Conservation (phyloP, 176 grass and related monocot species). For the Triticum urartu region DNA sequence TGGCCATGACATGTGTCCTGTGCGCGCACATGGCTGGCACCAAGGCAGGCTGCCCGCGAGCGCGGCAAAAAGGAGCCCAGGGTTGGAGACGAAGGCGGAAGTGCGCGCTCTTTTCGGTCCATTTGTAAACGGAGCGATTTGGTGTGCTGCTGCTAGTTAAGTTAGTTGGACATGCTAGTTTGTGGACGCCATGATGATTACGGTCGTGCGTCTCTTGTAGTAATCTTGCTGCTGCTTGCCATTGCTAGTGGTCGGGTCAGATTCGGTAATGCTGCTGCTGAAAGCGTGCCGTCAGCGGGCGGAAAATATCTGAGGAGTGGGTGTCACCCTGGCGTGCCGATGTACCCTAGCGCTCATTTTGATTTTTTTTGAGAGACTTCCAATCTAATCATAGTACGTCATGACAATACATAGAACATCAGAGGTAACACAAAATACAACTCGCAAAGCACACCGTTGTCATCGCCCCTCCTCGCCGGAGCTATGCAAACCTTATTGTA, state of each 20-base stretch:
- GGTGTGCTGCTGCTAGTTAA: background rate
- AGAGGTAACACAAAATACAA: no score
- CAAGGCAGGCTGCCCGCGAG: no score
- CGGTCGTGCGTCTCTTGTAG: background rate
- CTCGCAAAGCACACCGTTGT: no score
- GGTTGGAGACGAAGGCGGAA: conserved; percentile 30
- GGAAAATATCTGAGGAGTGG: background rate
- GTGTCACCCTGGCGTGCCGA: no score
- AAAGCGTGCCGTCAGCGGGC: conserved; percentile 15
- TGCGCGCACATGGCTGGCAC: conserved; percentile 31
- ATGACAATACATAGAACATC: no score
- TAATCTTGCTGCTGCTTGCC: background rate
- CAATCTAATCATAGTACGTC: no score
- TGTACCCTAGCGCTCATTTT: no score
- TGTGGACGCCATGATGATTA: conserved; percentile 32
- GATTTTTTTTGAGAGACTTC: no score
- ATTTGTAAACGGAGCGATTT: conserved; percentile 14
- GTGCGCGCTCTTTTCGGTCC: conserved; percentile 22
- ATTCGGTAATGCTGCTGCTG: conserved; percentile 18
- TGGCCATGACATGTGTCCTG: conserved; percentile 15
- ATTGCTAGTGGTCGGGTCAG: conserved; percentile 7
- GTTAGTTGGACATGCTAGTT: conserved; percentile 22
- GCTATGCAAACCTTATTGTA: no score
- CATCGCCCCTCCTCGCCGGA: no score
- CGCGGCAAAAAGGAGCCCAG: background rate